Conservation (phyloP, 345 rosid genomes). For the Eucalyptus polyanthemos region DNA sequence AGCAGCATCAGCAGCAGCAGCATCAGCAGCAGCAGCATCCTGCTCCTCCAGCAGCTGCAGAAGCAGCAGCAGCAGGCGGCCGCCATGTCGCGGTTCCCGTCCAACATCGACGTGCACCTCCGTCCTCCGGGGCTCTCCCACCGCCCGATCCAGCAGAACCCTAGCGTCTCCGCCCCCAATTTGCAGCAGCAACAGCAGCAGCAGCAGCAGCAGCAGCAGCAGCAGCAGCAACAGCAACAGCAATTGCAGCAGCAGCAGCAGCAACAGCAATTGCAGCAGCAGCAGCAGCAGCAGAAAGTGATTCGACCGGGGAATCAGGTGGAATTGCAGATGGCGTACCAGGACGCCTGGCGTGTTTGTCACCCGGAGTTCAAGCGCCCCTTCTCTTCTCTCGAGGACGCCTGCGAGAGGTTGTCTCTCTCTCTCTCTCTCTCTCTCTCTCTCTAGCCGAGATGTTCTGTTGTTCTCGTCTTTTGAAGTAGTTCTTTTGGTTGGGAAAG, state of each 20-base stretch:
- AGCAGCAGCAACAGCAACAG: conserved; percentile 7
- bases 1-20: conserved; percentile 17
- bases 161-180: not conserved
- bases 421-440: not conserved
- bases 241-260: not conserved
- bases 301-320: conserved; percentile 53
- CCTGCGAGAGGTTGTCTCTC: conserved; percentile 66
- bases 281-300: conserved; percentile 30
- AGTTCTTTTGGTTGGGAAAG: not conserved
- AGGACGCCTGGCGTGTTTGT: conserved; percentile 94
- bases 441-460: not conserved
- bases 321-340: conserved; percentile 89
- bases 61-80: conserved; percentile 67
- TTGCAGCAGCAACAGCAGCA: not conserved
- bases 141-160: conserved; percentile 38
- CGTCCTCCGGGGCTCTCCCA: conserved; percentile 38
- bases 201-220: not conserved
- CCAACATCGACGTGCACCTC: conserved; percentile 81
- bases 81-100: conserved; percentile 87
- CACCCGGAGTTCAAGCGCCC: conserved; percentile 86
- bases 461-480: not conserved
- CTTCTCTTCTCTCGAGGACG: conserved; percentile 77
- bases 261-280: not conserved
- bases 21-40: conserved; percentile 30
- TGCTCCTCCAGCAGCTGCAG: conserved; percentile 51